These are phyloP conservation scores for Fusarium buharicum DNA, from an alignment of 2,329 filamentous ascomycete species.

Conservation along the genomic window DNA sequence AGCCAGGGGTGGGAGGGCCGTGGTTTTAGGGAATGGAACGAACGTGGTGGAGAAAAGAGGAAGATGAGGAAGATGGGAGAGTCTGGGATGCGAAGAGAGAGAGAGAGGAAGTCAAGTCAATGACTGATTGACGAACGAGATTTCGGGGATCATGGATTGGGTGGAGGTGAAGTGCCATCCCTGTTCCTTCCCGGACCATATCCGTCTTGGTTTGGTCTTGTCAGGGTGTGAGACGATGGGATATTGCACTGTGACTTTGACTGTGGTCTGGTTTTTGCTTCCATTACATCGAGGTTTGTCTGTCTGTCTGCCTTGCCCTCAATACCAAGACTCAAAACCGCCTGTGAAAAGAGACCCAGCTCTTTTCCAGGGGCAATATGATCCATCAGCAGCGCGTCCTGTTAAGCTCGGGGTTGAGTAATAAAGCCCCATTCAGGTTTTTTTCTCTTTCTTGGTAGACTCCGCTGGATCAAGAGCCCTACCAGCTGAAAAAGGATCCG, in stretches of 20 bases:
- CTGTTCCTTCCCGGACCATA: conserved; percentile 28
- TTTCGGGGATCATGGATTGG: conserved; percentile 37
- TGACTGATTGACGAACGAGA: conserved; percentile 39
- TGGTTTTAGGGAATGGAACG: conserved; percentile 43
- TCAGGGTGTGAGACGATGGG: conserved; percentile 13
- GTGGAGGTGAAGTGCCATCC: conserved; percentile 30
- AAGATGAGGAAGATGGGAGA: conserved; percentile 25
- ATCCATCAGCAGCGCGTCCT: conserved; percentile 30
- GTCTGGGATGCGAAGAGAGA: too few species aligned
- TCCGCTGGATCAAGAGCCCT: conserved; percentile 26
- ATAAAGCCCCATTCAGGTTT: conserved; percentile 15
- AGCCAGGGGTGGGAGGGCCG: conserved; percentile 32
- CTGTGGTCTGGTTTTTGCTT: conserved; percentile 5
- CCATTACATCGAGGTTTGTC: neutral
- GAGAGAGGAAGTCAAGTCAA: conserved; percentile 26
- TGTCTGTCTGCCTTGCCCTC: conserved; percentile 24
- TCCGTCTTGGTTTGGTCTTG: conserved; percentile 21
- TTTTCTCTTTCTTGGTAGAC: neutral
- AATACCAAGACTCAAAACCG: conserved; percentile 22
- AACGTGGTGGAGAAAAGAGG: conserved; percentile 40
- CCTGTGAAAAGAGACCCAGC: conserved; percentile 23
- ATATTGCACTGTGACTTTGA: conserved; percentile 27
- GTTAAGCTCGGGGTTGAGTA: conserved; percentile 1
- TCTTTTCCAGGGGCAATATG: conserved; percentile 21
- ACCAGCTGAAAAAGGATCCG: conserved; percentile 43